These are phyloP conservation scores for Neurospora tetraspora DNA, from an alignment of 495 filamentous ascomycete species.

Conservation along the genomic window DNA sequence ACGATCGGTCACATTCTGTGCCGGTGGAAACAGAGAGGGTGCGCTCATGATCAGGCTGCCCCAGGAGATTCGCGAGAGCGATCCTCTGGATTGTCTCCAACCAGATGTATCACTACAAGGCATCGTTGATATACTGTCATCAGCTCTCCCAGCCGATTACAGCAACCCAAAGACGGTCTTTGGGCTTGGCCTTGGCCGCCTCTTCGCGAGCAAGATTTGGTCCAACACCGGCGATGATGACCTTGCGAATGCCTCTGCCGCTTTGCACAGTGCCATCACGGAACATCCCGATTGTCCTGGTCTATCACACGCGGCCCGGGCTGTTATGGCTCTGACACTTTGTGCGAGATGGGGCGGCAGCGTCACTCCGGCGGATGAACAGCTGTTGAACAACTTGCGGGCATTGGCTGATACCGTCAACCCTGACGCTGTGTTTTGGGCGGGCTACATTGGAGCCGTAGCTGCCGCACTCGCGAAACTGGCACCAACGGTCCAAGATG, in stretches of 20 bases:
- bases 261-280: slow-evolving; percentile 61
- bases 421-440: slow-evolving; percentile 32
- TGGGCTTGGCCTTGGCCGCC: slow-evolving; percentile 27
- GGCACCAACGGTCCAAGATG: slow-evolving; percentile 22
- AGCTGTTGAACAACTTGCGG: slow-evolving; percentile 28
- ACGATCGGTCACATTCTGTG: slow-evolving; percentile 67
- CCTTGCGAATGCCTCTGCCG: slow-evolving; percentile 51
- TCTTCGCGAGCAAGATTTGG: slow-evolving; percentile 38
- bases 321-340: slow-evolving; percentile 60
- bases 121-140: slow-evolving; percentile 38
- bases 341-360: slow-evolving; percentile 68
- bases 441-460: slow-evolving; percentile 33
- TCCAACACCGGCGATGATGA: slow-evolving; percentile 29
- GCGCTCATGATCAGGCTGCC: slow-evolving; percentile 60
- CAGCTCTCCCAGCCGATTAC: slow-evolving; percentile 43
- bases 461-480: slow-evolving; percentile 23
- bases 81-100: slow-evolving; percentile 47
- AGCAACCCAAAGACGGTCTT: slow-evolving; percentile 36
- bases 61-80: slow-evolving; percentile 42
- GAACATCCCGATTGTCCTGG: slow-evolving; percentile 62
- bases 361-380: slow-evolving; percentile 41
- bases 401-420: slow-evolving; percentile 20
- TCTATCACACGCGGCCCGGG: slow-evolving; percentile 59
- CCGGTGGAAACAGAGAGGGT: slow-evolving; percentile 79
- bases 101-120: slow-evolving; percentile 27